Evolutionary conservation across 2,329 filamentous ascomycete genomes (phyloP), one percentile per base, ranked within the genome.

Genomic region (Calonectria henricotiae): DNA sequence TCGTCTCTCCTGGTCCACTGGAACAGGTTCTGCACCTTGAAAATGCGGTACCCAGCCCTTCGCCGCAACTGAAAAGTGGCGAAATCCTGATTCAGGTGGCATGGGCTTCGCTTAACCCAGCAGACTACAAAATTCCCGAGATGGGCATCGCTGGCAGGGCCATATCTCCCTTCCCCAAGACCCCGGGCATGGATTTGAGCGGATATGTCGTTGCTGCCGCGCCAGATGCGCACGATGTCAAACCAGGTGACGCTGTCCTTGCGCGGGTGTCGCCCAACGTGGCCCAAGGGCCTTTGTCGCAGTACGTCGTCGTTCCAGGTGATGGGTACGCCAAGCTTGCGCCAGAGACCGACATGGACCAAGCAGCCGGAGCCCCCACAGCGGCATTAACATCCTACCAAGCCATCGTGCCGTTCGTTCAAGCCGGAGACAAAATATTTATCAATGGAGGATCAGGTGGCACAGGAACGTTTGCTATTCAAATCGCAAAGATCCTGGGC

Each of bases 401-500:
- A 76, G 79, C 79, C 47, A 82, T 89, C 39, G 79, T 87, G 43
- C 83, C 83, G 2, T 80, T 85, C 67, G 84, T 88, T 65, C 83
- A 84, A 62, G 70, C 79, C 1, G 89, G 89, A 20, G 85, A 88
- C 62, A 87, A 85, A 74, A 83, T 93, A 9, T 90, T 93, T 69
- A 87, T 93, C 77, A 92, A 92, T 68, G 90, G 90, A 4, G 90
- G 90, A 0, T 89, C 87, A 0, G 91, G 91, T 1, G 91, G 91
- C 0, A 87, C 85, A 0, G 91, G 91, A 2, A 85, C 86, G 0
- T 91, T 86, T 70, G 87, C 84, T 0, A 89, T 93, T 54, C 91
- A 93, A 76, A 86, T 93, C 27, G 91, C 89, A 7, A 93, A 93
- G 76, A 81, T 84, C 0, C 73, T 90, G 3, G 90, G 90, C 0